Conservation (phyloP, 345 rosid species). For the Leavenworthia alabamica region DNA sequence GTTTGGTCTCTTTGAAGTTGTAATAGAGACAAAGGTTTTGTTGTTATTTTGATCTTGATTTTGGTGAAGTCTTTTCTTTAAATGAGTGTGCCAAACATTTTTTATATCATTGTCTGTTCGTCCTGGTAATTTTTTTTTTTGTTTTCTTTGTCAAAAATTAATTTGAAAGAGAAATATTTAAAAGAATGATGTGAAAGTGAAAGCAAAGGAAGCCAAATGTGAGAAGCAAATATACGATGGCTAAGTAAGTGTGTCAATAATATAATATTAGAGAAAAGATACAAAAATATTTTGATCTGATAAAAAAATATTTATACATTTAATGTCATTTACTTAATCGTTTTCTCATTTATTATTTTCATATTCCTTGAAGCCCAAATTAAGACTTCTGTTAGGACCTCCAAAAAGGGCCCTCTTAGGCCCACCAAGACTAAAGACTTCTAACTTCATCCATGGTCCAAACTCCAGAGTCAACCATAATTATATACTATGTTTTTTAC, state of each 20-base stretch:
- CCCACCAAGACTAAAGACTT: too few species aligned
- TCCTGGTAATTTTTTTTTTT: conserved; percentile 41
- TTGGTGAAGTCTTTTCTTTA: conserved; percentile 32
- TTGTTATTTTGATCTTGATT: conserved; percentile 1
- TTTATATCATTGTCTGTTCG: conserved; percentile 54
- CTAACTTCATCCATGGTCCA: too few species aligned
- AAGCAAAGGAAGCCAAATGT: conserved; percentile 14
- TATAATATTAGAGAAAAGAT: conserved; percentile 1
- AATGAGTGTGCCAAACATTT: conserved; percentile 42
- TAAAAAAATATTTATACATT: too few species aligned
- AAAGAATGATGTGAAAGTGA: background rate
- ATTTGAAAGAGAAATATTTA: background rate
- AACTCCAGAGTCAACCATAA: too few species aligned
- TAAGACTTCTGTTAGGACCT: too few species aligned
- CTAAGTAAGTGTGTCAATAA: conserved; percentile 19
- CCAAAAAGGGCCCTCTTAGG: too few species aligned
- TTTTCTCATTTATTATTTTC: too few species aligned
- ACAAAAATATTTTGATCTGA: too few species aligned
- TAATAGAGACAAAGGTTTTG: background rate
- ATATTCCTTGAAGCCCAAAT: too few species aligned
- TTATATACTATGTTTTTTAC: too few species aligned
- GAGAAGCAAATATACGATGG: conserved; percentile 13
- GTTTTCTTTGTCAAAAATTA: too few species aligned
- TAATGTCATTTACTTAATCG: too few species aligned
- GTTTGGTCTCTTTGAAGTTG: background rate